Base-by-base conservation (phyloP, 192 early-diverging fungal species). In the Coemansia sp. region DNA sequence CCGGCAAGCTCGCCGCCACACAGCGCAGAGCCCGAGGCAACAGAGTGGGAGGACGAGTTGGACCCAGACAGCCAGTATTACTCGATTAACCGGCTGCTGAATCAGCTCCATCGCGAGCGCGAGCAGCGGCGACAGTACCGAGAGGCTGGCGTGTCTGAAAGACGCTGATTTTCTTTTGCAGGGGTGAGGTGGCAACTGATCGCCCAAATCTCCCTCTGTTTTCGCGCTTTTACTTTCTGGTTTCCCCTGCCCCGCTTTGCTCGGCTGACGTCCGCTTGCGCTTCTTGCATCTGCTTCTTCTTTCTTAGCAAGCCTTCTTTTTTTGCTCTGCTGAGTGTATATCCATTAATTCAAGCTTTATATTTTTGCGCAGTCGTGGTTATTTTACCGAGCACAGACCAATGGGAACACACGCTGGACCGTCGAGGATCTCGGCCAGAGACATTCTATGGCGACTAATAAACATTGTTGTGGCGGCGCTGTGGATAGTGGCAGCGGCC, bases 401-500 rank as follows among this genome's bases (percentile, higher is more conserved):
- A 54, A 54, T 54, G 53, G 53, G 53, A 29, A 29, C 18, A 3
- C 52, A 23, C 37, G 53, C 27, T 35, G 16, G 52, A 51, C 41
- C 61, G 57, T 45, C 23, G 39, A 43, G 23, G 16, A 38, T 45
- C 18, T 57, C 27, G 3, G 54, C 61, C 3, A 49, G 56, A 29
- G 67, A 71, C 49, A 54, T 73, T 19, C 63, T 65, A 49, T 79
- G 76, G 76, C 76, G 66, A 50, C 51, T 73, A 55, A 66, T 73
- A 48, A 79, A 79, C 61, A 45, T 79, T 29, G 63, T 73, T 2
- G 71, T 73, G 1, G 59, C 76, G 1, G 70, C 60, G 59, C 76
- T 79, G 64, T 79, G 76, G 76, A 70, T 79, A 26, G 71, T 63
- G 23, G 64, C 56, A 10, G 76, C 76, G 41, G 66, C 55, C 24